Evolutionary conservation across 2,329 filamentous ascomycete genomes (phyloP).

Genomic region (Fusarium floridanum): DNA sequence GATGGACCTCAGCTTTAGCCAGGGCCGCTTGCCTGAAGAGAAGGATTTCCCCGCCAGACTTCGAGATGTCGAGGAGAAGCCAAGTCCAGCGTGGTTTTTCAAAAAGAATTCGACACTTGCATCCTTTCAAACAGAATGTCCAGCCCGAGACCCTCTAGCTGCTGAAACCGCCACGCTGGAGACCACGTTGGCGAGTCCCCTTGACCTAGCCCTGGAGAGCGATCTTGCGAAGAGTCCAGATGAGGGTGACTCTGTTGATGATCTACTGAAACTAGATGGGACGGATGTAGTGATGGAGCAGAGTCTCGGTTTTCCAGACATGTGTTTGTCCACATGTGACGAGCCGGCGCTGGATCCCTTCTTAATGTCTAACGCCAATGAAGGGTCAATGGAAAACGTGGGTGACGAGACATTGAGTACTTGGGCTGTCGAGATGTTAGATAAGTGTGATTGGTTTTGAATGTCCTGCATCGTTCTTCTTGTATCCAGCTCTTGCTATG

Average conservation of each 20-base stretch:
- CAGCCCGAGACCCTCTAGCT: background rate
- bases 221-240: background rate
- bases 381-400: background rate
- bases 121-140: background rate
- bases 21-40: conserved; percentile 56
- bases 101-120: background rate
- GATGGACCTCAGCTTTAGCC: conserved; percentile 59
- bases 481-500: background rate
- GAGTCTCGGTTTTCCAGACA: background rate
- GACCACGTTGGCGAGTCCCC: background rate
- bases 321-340: background rate
- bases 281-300: background rate
- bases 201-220: background rate
- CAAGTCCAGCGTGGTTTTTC: background rate
- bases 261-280: background rate
- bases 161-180: background rate
- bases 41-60: conserved; percentile 57
- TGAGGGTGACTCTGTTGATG: background rate
- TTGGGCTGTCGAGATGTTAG: background rate
- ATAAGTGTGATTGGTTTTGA: background rate
- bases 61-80: background rate
- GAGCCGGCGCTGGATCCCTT: background rate
- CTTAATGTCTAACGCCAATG: background rate
- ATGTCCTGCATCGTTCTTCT: background rate
- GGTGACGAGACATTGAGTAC: background rate